Percentiles rank a stretch among this genome's conserved stretches.
Evolutionary conservation across 2,329 filamentous ascomycete genomes (phyloP).

Genomic region (Fusarium dimerum): DNA sequence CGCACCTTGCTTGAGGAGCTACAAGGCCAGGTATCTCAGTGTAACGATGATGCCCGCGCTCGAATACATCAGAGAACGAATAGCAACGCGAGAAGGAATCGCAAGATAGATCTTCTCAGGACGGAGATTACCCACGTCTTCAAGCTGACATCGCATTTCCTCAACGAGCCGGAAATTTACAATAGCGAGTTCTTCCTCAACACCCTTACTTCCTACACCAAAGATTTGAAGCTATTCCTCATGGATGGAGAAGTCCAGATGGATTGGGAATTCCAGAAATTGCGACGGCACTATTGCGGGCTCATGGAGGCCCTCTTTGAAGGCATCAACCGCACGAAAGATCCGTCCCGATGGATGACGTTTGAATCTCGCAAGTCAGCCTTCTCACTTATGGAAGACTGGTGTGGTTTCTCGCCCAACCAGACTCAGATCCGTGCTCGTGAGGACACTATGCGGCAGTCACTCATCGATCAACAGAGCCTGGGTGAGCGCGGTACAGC

Average conservation of each 20-base stretch:
- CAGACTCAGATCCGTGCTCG: constrained; percentile 77
- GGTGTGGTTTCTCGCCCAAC: constrained; percentile 96
- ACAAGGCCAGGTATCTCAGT: constrained; percentile 80
- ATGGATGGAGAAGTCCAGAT: constrained; percentile 94
- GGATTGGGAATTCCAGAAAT: constrained; percentile 90
- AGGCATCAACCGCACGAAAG: constrained; percentile 80
- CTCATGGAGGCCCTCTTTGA: constrained; percentile 92
- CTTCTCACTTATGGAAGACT: constrained; percentile 97
- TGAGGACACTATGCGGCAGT: constrained; percentile 85
- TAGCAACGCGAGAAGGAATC: constrained; percentile 79
- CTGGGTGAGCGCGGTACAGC: constrained; percentile 74
- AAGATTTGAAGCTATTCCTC: constrained; percentile 89
- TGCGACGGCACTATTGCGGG: constrained; percentile 91
- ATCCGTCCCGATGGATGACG: constrained; percentile 92
- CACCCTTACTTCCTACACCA: constrained; percentile 86
- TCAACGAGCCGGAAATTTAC: constrained; percentile 76
- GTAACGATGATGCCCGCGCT: constrained; percentile 84
- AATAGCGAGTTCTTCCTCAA: constrained; percentile 88
- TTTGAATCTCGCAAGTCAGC: constrained; percentile 95
- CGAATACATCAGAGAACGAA: constrained; percentile 84
- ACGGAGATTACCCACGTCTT: constrained; percentile 97
- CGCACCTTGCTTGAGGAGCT: constrained; percentile 86
- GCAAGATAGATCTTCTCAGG: constrained; percentile 80
- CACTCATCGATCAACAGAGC: constrained; percentile 77
- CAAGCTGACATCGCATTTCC: constrained; percentile 86